Base-by-base conservation (phyloP, 208 protist species). In the Wallacemonas sp. region DNA sequence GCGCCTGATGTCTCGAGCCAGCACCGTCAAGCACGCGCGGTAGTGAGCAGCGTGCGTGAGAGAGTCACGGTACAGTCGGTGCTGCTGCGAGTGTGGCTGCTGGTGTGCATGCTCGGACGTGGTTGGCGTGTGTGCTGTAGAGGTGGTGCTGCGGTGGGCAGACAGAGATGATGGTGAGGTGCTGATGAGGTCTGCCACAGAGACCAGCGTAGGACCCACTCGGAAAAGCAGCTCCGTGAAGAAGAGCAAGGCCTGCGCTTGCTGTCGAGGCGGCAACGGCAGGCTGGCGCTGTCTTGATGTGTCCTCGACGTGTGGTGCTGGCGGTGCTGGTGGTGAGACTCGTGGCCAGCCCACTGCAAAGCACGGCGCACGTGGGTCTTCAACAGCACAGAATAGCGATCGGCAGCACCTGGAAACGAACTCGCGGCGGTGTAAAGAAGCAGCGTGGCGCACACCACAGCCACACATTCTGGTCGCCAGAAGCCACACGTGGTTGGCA, bases 141-240 rank as follows among this genome's bases (percentile, higher is more conserved):
- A n/a, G n/a, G n/a, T n/a, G n/a, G n/a, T n/a, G n/a, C n/a, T n/a
- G n/a, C n/a, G n/a, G n/a, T n/a, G n/a, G n/a, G n/a, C n/a, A n/a
- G n/a, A n/a, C 36, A 41, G 36, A 41, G 36, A 41, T 14, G 14
- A 41, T 14, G 14, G 36, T 14, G 14, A 41, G 36, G 6, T 41
- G 36, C 9, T 6, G 6, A 41, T 14, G 36, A 14, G 9, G 36
- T 41, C 36, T 41, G 34, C 24, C 28, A 22, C n/a, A 14, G 28
- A 2, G 12, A 3, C 22, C 30, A 58, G n/a, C 28, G 51, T 42
- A 4, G 51, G 51, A 11, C 51, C 51, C 26, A 58, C 30, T 12
- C 51, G 51, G 28, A 58, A 31, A 9, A 41, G 30, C 51, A 58
- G 51, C 51, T 58, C 51, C 2, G 51, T 39, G 30, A 38, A 2